Evolutionary conservation across 108 stramenopile species (phyloP).

Genomic region (Phaeodactylum tricornutum): DNA sequence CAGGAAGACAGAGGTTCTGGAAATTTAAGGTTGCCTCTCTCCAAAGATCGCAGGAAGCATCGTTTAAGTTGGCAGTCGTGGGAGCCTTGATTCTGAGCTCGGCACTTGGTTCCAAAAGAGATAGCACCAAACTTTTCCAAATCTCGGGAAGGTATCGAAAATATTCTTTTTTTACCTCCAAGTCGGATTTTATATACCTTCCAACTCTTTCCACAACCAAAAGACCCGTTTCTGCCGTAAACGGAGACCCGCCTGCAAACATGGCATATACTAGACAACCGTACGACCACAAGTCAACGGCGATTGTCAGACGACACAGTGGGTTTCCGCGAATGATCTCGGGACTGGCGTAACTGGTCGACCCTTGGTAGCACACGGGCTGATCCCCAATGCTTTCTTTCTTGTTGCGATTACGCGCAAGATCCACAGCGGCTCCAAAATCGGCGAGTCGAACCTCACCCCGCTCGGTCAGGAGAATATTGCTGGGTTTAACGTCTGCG

Average conservation of each 20-base stretch:
- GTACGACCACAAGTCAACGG: slow-evolving; percentile 25
- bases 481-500: slow-evolving; percentile 41
- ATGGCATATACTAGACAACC: slow-evolving; percentile 18
- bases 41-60: too few species aligned
- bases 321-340: slow-evolving; percentile 10
- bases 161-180: too few species aligned
- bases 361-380: slow-evolving; percentile 15
- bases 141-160: too few species aligned
- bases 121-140: too few species aligned
- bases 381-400: too few species aligned
- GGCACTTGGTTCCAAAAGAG: too few species aligned
- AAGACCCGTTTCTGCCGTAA: slow-evolving; percentile 11
- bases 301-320: neutral
- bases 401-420: neutral
- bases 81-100: too few species aligned
- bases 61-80: too few species aligned
- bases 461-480: slow-evolving; percentile 31
- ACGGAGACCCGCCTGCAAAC: slow-evolving; percentile 12
- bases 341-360: slow-evolving; percentile 18
- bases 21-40: too few species aligned
- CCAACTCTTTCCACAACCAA: too few species aligned
- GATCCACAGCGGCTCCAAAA: slow-evolving; percentile 49
- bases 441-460: slow-evolving; percentile 49
- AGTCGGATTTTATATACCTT: too few species aligned
- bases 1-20: too few species aligned